Evolutionary conservation across 169 alveolate genomes (phyloP), one percentile per base, ranked within the genome.

Genomic region (Toxoplasma gondii): DNA sequence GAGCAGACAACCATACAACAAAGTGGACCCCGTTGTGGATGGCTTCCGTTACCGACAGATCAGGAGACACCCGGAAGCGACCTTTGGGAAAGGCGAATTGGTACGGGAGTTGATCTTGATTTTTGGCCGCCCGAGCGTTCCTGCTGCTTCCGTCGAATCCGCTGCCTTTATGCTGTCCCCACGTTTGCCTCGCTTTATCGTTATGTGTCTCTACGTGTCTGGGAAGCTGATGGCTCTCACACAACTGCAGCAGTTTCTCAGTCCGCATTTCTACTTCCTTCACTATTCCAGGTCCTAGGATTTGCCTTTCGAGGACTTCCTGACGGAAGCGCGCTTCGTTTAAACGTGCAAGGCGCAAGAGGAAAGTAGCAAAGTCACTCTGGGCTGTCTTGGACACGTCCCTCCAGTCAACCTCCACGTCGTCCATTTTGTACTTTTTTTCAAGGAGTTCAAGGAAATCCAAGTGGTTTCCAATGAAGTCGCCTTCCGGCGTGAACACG

Each of bases 401-500:
- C 43, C n/a, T 86, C 12, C 34, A 31, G 38, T 86, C 91, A 45
- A 31, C 34, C 49, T 86, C 91, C 1, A 34, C 53, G 43, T 86
- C 81, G 22, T 45, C n/a, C 16, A 88, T 58, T 34, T 88, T 88
- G 86, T 88, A 88, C 44, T 88, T 88, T 9, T 22, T 27, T 7
- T 9, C n/a, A 49, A 88, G 54, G 29, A 88, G 53, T 24, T 19
- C 34, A 39, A 88, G 41, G 69, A 88, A 67, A 38, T 29, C 58
- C 38, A 41, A 9, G 67, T 88, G 74, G 69, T 58, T 54, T 67
- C 93, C 93, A 22, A 88, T 41, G 36, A 88, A 67, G 31, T 58
- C 84, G 10, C 93, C 93, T 31, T 88, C 93, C 39, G 87, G 67
- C 39, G 93, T 88, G 67, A 39, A 88, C 19, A 88, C 64, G 31